A percentile compares a stretch with the other conserved stretches of the same genome.
Conservation (phyloP, 371 early-diverging fungal genomes). For the Mucor indicus region DNA sequence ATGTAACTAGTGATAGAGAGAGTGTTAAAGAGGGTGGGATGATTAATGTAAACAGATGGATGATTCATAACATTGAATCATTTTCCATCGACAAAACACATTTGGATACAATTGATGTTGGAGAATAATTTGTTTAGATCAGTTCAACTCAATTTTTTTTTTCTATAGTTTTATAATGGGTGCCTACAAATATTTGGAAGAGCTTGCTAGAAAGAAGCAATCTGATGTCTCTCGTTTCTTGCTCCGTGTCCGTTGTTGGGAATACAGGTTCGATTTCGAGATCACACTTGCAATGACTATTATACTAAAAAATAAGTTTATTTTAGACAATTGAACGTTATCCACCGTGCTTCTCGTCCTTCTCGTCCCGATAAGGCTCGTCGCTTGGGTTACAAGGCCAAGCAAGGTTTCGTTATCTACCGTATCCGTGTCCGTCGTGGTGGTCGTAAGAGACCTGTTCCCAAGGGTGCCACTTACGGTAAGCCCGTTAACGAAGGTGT, state of each 20-base stretch:
- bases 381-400: slow-evolving; percentile 98
- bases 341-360: slow-evolving; percentile 97
- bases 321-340: slow-evolving; percentile 88
- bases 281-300: background rate
- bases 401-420: slow-evolving; percentile 98
- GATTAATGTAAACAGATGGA: no score
- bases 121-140: no score
- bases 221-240: slow-evolving; percentile 98
- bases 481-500: slow-evolving; percentile 98
- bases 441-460: slow-evolving; percentile 93
- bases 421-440: slow-evolving; percentile 98
- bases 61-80: no score
- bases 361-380: slow-evolving; percentile 99
- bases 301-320: background rate
- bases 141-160: no score
- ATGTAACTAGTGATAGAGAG: no score
- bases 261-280: slow-evolving; percentile 33
- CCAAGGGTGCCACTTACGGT: slow-evolving; percentile 97
- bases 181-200: slow-evolving; percentile 95
- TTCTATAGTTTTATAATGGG: slow-evolving; percentile 1
- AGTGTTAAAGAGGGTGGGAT: no score
- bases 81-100: background rate
- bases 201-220: slow-evolving; percentile 98
- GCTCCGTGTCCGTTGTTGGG: slow-evolving; percentile 97
- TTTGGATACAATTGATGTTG: no score